Percentiles rank a stretch among this genome's conserved stretches.
Evolutionary conservation across 2,329 filamentous ascomycete genomes (phyloP).

Genomic region (Xylaria sp.): DNA sequence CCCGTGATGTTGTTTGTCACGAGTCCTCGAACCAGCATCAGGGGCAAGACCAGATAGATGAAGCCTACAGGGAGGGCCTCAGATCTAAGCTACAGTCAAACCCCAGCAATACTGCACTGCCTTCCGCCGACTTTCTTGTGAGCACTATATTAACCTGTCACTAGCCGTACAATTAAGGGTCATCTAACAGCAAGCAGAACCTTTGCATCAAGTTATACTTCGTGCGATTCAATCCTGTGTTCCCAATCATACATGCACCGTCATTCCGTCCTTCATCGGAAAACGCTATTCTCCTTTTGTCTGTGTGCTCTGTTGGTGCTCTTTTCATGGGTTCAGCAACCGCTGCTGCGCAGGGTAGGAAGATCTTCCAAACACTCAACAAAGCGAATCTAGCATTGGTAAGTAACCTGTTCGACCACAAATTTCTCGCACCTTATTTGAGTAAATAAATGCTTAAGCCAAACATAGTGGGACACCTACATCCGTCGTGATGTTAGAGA

Average conservation of each 20-base stretch:
- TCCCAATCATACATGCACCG: constrained; percentile 33
- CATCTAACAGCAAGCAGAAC: constrained; percentile 31
- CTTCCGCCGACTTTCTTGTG: constrained; percentile 33
- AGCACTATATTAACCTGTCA: not conserved
- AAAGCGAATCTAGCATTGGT: constrained; percentile 35
- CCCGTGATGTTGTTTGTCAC: constrained; percentile 32
- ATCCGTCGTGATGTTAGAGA: constrained; percentile 34
- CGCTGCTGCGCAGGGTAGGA: constrained; percentile 32
- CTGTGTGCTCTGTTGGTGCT: constrained; percentile 33
- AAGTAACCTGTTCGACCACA: not conserved
- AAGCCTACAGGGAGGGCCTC: constrained; percentile 35
- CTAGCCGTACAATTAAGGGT: not conserved
- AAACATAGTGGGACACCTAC: constrained; percentile 32
- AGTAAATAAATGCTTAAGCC: not conserved
- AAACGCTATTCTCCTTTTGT: constrained; percentile 33
- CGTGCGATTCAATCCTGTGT: constrained; percentile 35
- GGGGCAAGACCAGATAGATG: constrained; percentile 32
- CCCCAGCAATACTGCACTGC: constrained; percentile 32
- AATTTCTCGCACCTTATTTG: not conserved
- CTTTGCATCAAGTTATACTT: constrained; percentile 36
- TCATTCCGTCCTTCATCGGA: constrained; percentile 34
- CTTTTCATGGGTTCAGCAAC: constrained; percentile 36
- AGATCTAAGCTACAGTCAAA: constrained; percentile 30
- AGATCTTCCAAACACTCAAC: constrained; percentile 35
- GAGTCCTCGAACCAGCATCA: constrained; percentile 23